Conservation (phyloP, 2,329 filamentous ascomycete species). For the Verruconis gallopava region DNA sequence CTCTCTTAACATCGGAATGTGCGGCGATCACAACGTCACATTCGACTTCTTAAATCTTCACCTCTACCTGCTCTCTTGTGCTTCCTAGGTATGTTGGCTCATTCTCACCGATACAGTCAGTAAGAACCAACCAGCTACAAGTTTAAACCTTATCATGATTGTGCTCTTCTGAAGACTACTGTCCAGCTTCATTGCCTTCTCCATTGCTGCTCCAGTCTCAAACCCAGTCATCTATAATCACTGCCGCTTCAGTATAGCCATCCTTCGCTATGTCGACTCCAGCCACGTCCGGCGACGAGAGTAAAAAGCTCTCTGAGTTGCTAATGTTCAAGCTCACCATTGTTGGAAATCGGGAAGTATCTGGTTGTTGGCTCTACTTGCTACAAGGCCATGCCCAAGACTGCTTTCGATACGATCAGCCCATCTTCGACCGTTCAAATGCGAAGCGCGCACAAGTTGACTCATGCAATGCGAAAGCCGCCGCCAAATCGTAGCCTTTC, state of each 20-base stretch:
- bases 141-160: too few relatives aligned
- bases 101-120: too few relatives aligned
- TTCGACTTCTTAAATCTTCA: too few relatives aligned
- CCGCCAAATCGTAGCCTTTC: conserved; percentile 26
- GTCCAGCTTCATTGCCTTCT: conserved; percentile 6
- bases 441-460: conserved; percentile 19
- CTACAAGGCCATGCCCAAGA: too few relatives aligned
- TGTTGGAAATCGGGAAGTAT: conserved; percentile 21
- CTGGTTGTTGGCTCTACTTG: conserved; percentile 20
- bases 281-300: conserved; percentile 13
- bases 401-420: too few relatives aligned
- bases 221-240: not conserved
- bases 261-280: conserved; percentile 3
- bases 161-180: conserved; percentile 7
- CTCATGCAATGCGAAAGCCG: conserved; percentile 12
- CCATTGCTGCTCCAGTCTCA: conserved; percentile 6
- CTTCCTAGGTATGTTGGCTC: too few relatives aligned
- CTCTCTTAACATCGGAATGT: too few relatives aligned
- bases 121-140: too few relatives aligned
- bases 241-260: conserved; percentile 9
- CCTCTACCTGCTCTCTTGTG: too few relatives aligned
- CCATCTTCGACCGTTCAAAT: conserved; percentile 51
- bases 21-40: too few relatives aligned
- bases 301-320: conserved; percentile 18
- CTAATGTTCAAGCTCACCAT: conserved; percentile 19